Evolutionary conservation across 306 rosid species (phyloP).

Genomic region (Acacia acuminata): DNA sequence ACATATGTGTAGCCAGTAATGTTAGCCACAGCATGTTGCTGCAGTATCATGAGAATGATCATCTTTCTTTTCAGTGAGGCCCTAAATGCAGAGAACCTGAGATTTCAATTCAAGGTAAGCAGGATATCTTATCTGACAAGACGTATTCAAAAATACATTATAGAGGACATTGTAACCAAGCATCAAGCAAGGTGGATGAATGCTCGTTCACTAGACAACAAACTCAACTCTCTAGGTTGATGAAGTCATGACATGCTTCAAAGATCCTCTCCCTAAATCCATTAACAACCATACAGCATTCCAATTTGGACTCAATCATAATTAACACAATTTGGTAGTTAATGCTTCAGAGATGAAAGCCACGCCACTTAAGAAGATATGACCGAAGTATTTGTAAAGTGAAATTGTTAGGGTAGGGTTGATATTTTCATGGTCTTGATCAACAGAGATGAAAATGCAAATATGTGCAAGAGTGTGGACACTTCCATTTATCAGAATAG

Average conservation of each 20-base stretch:
- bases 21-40: background rate
- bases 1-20: background rate
- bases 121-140: background rate
- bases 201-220: constrained; percentile 1
- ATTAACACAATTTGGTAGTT: background rate
- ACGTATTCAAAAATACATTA: background rate
- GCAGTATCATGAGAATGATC: background rate
- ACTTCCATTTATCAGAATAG: background rate
- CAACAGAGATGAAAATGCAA: background rate
- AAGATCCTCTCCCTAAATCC: background rate
- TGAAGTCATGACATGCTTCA: background rate
- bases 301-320: background rate
- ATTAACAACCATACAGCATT: constrained; percentile 13
- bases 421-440: background rate
- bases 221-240: background rate
- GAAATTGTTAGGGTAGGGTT: background rate
- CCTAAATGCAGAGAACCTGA: constrained; percentile 1
- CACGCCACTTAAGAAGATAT: background rate
- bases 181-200: constrained; percentile 21
- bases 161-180: background rate
- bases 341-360: constrained; percentile 17
- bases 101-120: background rate
- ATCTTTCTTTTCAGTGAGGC: background rate
- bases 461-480: constrained; percentile 2
- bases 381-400: background rate